Conservation (phyloP, 164 flowering plant genomes). For the Akebia trifoliata region DNA sequence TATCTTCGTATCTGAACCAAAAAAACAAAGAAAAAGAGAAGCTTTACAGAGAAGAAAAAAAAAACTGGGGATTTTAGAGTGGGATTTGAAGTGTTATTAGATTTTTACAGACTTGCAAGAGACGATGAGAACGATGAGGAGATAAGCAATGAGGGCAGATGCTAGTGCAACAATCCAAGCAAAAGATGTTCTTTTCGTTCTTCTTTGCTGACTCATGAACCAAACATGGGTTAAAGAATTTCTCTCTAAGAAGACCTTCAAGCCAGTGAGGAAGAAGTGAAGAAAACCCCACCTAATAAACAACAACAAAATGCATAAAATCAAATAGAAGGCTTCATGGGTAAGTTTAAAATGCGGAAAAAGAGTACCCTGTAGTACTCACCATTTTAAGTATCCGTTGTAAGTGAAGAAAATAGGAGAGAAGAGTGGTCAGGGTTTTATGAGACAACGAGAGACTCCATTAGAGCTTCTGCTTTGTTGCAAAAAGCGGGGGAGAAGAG, state of each 20-base stretch:
- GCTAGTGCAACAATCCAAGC: constrained; percentile 72
- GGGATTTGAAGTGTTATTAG: too few species aligned
- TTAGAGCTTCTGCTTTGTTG: too few species aligned
- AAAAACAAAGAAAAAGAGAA: neutral
- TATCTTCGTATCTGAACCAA: constrained; percentile 67
- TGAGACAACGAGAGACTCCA: too few species aligned
- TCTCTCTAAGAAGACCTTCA: constrained; percentile 49
- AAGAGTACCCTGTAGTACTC: too few species aligned
- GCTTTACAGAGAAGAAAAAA: too few species aligned
- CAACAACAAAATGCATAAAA: constrained; percentile 1
- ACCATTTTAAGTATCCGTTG: too few species aligned
- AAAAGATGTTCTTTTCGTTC: constrained; percentile 83
- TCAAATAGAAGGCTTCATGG: too few species aligned
- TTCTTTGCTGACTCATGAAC: constrained; percentile 65
- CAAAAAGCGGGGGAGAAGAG: too few species aligned
- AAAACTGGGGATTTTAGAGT: too few species aligned
- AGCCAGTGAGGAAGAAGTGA: constrained; percentile 64
- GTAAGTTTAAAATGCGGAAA: too few species aligned
- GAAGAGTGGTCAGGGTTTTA: too few species aligned
- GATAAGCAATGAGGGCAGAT: constrained; percentile 75
- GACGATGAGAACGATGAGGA: constrained; percentile 68
- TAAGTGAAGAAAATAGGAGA: too few species aligned
- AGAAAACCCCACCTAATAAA: constrained; percentile 34
- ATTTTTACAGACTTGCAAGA: constrained; percentile 85
- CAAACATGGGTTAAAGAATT: constrained; percentile 69